A percentile compares a stretch with the other conserved stretches of the same genome.
Evolutionary conservation across 2,329 filamentous ascomycete species (phyloP).

Genomic region (Clonostachys chloroleuca): DNA sequence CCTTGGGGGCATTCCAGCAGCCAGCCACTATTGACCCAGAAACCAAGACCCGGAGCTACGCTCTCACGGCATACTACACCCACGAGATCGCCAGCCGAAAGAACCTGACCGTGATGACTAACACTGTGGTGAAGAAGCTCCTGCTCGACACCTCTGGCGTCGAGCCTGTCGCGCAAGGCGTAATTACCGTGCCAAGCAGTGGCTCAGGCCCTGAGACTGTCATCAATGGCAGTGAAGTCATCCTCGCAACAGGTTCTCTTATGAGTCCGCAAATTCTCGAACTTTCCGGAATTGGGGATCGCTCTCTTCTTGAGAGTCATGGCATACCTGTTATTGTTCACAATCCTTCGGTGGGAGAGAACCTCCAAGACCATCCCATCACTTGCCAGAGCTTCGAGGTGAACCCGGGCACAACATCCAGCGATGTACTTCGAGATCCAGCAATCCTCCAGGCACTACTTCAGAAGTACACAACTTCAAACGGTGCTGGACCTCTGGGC

Average conservation of each 20-base stretch:
- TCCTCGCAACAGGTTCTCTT: constrained; percentile 33
- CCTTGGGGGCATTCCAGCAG: constrained; percentile 24
- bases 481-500: constrained; percentile 20
- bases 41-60: constrained; percentile 22
- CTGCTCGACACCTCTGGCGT: constrained; percentile 10
- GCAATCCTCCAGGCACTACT: constrained; percentile 18
- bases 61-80: constrained; percentile 24
- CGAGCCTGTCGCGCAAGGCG: constrained; percentile 21
- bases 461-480: constrained; percentile 17
- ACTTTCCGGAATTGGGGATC: constrained; percentile 32
- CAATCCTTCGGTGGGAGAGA: constrained; percentile 29
- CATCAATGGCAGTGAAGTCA: constrained; percentile 28
- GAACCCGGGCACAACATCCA: constrained; percentile 1
- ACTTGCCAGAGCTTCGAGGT: constrained; percentile 6
- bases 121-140: constrained; percentile 25
- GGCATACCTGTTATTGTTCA: constrained; percentile 22
- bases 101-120: constrained; percentile 25
- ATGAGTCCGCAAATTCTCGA: constrained; percentile 37
- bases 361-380: constrained; percentile 27
- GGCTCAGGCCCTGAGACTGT: constrained; percentile 13
- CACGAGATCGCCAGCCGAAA: constrained; percentile 19
- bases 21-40: constrained; percentile 19
- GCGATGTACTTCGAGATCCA: constrained; percentile 7
- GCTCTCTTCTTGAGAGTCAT: constrained; percentile 20
- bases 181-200: constrained; percentile 17